These are phyloP conservation scores for Scleroderma citrinum DNA, from an alignment of 768 basidiomycete genomes.

Conservation along the genomic window DNA sequence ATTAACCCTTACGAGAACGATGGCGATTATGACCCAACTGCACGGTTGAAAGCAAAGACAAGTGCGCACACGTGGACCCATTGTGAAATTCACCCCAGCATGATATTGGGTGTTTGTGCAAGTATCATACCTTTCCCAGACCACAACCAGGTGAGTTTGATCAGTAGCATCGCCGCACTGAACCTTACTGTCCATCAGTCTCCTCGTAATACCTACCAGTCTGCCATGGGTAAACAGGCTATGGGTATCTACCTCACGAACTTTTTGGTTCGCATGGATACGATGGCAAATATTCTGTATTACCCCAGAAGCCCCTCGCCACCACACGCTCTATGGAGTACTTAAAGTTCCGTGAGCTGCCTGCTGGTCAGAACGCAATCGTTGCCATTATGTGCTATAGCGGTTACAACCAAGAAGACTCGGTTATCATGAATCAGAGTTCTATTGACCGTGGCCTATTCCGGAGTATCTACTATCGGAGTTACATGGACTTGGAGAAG, in stretches of 20 bases:
- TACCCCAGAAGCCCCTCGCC: conserved; percentile 98
- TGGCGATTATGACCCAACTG: conserved; percentile 77
- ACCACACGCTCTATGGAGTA: conserved; percentile 99
- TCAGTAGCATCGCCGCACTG: not conserved
- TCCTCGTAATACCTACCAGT: conserved; percentile 99
- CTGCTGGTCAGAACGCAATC: conserved; percentile 98
- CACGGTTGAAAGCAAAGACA: conserved; percentile 78
- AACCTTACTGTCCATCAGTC: conserved; percentile 48
- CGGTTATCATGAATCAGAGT: conserved; percentile 99
- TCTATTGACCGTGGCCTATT: conserved; percentile 97
- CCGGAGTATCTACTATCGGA: conserved; percentile 97
- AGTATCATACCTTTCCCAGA: conserved; percentile 99
- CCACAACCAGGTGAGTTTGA: conserved; percentile 82
- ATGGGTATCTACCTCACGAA: conserved; percentile 99
- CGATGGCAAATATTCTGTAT: conserved; percentile 99
- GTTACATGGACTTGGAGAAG: conserved; percentile 98
- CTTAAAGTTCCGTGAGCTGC: conserved; percentile 95
- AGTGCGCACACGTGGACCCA: conserved; percentile 95
- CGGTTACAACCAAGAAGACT: conserved; percentile 99
- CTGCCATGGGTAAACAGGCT: conserved; percentile 99
- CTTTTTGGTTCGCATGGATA: conserved; percentile 98
- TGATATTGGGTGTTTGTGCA: conserved; percentile 98
- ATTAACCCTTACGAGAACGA: conserved; percentile 56
- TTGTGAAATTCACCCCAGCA: conserved; percentile 98
- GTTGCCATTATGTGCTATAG: conserved; percentile 98